These are phyloP conservation scores for Aspergillus bertholletiae DNA, from an alignment of 495 filamentous ascomycete species.

Conservation along the genomic window DNA sequence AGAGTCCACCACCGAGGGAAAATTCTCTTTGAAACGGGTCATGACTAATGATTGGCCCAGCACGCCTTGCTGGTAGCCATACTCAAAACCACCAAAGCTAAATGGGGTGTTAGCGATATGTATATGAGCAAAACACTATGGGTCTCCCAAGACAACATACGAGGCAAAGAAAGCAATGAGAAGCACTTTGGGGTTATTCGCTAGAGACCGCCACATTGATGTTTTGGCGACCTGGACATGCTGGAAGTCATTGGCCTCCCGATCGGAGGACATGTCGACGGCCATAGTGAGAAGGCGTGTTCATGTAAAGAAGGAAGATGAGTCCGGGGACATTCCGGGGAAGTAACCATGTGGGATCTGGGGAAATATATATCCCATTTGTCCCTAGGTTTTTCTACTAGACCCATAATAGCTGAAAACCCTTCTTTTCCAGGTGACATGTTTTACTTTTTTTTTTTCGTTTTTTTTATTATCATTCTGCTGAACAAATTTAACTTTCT, in stretches of 20 bases:
- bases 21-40: slow-evolving; percentile 39
- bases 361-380: background rate
- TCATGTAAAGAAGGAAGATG: background rate
- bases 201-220: background rate
- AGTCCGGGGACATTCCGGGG: background rate
- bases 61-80: slow-evolving; percentile 47
- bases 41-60: slow-evolving; percentile 42
- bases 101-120: background rate
- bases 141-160: slow-evolving; percentile 14
- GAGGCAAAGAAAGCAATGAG: slow-evolving; percentile 44
- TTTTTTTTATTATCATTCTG: no score
- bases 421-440: background rate
- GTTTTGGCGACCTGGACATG: background rate
- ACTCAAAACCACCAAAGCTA: slow-evolving; percentile 43
- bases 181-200: slow-evolving; percentile 34
- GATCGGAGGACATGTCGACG: background rate
- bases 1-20: slow-evolving; percentile 36
- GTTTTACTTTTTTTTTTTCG: background rate
- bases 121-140: no score
- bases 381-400: background rate
- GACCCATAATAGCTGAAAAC: background rate
- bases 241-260: background rate
- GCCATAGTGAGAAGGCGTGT: background rate
- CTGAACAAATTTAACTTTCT: no score
- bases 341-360: background rate